phyloP scores from a whole-genome alignment of 306 rosid genomes.

The Fagus crenata region DNA sequence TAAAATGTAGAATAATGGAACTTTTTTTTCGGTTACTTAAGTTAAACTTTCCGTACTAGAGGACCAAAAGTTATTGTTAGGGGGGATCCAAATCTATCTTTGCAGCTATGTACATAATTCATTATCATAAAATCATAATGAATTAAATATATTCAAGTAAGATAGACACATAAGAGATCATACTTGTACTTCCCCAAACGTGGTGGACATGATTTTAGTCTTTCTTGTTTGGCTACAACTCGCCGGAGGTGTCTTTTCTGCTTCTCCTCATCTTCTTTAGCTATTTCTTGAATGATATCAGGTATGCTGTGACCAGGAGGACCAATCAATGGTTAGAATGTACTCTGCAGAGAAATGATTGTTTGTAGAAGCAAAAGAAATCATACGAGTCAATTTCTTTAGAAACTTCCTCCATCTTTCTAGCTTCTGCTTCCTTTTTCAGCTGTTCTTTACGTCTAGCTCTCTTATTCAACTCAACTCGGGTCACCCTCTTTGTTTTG shows the following conservation, averaged over 20 bases:
- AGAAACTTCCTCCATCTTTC: conserved; percentile 52
- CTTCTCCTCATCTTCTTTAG: conserved; percentile 70
- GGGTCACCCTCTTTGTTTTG: conserved; percentile 66
- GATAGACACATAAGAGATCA: conserved; percentile 25
- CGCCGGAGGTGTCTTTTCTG: conserved; percentile 59
- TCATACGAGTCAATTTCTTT: conserved; percentile 82
- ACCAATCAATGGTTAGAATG: neutral
- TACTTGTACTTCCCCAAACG: conserved; percentile 91
- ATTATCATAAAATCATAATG: neutral
- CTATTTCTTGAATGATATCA: conserved; percentile 66
- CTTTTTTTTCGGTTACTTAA: neutral
- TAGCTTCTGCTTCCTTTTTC: conserved; percentile 56
- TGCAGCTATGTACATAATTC: no score
- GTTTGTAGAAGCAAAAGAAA: neutral
- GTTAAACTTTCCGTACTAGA: neutral
- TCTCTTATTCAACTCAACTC: conserved; percentile 72
- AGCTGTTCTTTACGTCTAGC: conserved; percentile 61
- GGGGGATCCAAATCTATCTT: no score
- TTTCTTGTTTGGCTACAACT: conserved; percentile 69
- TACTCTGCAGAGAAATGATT: neutral
- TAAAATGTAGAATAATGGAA: neutral
- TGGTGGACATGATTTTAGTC: conserved; percentile 67
- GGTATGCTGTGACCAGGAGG: conserved; percentile 53
- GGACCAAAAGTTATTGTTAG: no score
- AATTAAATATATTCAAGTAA: neutral